phyloP scores from a whole-genome alignment of 2,329 filamentous ascomycete species.

The Penicillium sp. region DNA sequence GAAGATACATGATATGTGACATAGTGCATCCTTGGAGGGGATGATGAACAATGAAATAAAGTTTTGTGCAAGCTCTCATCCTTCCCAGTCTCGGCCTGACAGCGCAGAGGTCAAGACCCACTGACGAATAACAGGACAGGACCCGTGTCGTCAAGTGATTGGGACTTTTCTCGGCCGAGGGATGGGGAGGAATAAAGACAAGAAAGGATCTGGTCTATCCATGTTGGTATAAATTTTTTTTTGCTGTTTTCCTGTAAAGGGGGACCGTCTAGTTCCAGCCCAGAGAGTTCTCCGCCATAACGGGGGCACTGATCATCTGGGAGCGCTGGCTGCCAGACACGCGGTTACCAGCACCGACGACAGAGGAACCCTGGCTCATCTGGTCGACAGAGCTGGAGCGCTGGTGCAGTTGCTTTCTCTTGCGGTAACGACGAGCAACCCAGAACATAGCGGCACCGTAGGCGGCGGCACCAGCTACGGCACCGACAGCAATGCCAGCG shows the following conservation, averaged over 20 bases:
- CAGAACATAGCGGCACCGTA: constrained; percentile 95
- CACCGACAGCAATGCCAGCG: constrained; percentile 71
- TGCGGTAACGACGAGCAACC: constrained; percentile 85
- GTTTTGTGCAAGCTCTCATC: constrained; percentile 25
- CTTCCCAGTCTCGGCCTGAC: neutral
- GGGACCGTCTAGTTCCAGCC: constrained; percentile 76
- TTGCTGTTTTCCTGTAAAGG: constrained; percentile 4
- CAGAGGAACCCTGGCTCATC: constrained; percentile 65
- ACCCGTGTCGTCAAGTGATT: neutral
- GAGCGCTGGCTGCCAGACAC: constrained; percentile 65
- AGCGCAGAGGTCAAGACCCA: neutral
- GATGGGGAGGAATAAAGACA: constrained; percentile 3
- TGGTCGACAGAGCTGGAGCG: constrained; percentile 69
- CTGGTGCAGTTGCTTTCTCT: constrained; percentile 75
- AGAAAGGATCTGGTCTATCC: constrained; percentile 10
- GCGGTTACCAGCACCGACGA: constrained; percentile 47
- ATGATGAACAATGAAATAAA: constrained; percentile 26
- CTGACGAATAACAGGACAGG: neutral
- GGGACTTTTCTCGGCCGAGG: neutral
- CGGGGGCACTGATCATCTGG: constrained; percentile 80
- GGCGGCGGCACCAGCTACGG: constrained; percentile 75
- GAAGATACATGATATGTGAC: constrained; percentile 29
- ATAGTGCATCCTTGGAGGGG: constrained; percentile 20
- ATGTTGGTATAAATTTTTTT: constrained; percentile 10
- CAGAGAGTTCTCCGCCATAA: constrained; percentile 91